Evolutionary conservation across 345 rosid species (phyloP).

Genomic region (Eucalyptus marginata): DNA sequence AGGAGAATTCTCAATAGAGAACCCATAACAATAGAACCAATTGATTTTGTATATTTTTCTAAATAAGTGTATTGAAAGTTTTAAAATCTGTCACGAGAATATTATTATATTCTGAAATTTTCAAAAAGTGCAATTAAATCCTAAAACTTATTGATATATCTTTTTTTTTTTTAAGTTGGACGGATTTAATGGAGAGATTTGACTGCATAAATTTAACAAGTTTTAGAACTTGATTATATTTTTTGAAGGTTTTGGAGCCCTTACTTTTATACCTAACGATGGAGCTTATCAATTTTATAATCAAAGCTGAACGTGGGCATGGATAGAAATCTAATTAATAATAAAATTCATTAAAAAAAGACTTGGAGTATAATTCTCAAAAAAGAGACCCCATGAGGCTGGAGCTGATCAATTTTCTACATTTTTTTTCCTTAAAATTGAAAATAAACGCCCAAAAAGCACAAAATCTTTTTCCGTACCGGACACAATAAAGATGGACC

Average conservation of each 20-base stretch:
- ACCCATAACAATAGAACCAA: background rate
- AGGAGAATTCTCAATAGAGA: background rate
- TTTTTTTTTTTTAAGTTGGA: no score
- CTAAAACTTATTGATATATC: no score
- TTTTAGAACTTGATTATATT: fast-evolving
- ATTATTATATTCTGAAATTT: fast-evolving
- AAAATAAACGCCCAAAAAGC: background rate
- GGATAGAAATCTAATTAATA: background rate
- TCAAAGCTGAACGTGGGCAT: background rate
- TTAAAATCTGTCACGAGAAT: fast-evolving
- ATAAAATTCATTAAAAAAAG: background rate
- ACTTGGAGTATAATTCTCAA: background rate
- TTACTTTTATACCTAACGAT: fast-evolving
- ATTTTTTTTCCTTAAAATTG: background rate
- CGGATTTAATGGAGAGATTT: fast-evolving
- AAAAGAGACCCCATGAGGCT: background rate
- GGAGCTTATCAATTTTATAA: no score
- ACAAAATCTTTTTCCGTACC: background rate
- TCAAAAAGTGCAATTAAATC: fast-evolving
- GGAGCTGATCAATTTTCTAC: background rate
- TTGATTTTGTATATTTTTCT: background rate
- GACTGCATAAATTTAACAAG: fast-evolving
- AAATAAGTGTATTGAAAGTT: no score
- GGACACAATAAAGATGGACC: background rate
- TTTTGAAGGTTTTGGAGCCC: fast-evolving